phyloP scores from a whole-genome alignment of 305 asterid species.

The Striga hermonthica region DNA sequence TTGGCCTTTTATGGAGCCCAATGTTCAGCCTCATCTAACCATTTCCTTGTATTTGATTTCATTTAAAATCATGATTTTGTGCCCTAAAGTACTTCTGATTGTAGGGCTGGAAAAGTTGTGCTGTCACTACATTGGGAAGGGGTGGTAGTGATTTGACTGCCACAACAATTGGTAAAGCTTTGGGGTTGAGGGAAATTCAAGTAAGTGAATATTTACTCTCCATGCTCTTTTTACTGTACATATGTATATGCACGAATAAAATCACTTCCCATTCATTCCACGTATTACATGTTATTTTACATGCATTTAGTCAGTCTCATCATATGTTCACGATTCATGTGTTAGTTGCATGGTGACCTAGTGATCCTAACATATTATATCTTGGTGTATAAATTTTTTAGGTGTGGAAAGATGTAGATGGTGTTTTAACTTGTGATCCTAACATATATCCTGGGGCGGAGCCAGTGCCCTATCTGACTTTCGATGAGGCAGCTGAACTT shows the following conservation, averaged over 20 bases:
- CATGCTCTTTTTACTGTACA: slow-evolving; percentile 15
- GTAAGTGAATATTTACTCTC: slow-evolving; percentile 34
- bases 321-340: not conserved
- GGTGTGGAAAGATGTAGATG: slow-evolving; percentile 99
- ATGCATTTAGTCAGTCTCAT: not conserved
- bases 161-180: slow-evolving; percentile 90
- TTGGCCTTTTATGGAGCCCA: slow-evolving; percentile 22
- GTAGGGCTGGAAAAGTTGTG: slow-evolving; percentile 89
- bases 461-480: slow-evolving; percentile 87
- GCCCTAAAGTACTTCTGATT: slow-evolving; percentile 29
- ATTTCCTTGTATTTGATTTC: slow-evolving; percentile 20
- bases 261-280: not conserved
- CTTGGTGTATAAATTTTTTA: slow-evolving; percentile 32
- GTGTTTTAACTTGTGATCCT: slow-evolving; percentile 97
- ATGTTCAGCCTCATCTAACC: slow-evolving; percentile 1
- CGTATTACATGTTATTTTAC: not conserved
- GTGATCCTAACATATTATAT: slow-evolving; percentile 24
- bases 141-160: slow-evolving; percentile 99
- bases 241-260: slow-evolving; percentile 1
- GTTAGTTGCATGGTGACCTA: slow-evolving; percentile 1
- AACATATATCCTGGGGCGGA: slow-evolving; percentile 60
- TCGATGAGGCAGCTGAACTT: slow-evolving; percentile 98
- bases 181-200: slow-evolving; percentile 94
- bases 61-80: slow-evolving; percentile 23
- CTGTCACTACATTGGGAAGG: slow-evolving; percentile 91